Conservation (phyloP, 331 rosid species). For the Stylosanthes scabra region DNA sequence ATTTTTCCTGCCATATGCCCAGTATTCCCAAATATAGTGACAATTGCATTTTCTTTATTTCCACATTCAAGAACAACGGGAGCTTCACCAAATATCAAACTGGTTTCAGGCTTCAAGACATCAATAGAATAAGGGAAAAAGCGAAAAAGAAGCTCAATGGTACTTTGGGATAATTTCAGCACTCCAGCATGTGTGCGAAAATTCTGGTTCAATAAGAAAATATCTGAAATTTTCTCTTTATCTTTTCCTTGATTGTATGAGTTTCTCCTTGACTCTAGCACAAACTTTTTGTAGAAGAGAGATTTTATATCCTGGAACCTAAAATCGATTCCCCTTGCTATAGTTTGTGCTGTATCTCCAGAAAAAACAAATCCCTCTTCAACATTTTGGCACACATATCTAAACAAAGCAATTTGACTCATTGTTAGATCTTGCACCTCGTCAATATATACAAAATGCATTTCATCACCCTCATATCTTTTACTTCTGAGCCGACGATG, state of each 20-base stretch:
- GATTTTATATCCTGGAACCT: constrained; percentile 70
- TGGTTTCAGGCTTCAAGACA: constrained; percentile 68
- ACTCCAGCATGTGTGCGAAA: constrained; percentile 81
- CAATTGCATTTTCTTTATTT: constrained; percentile 59
- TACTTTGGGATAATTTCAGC: constrained; percentile 67
- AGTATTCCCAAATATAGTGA: constrained; percentile 66
- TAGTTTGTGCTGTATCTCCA: constrained; percentile 85
- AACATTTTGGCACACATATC: constrained; percentile 65
- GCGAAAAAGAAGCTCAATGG: constrained; percentile 64
- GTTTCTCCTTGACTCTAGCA: constrained; percentile 42
- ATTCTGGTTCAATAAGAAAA: constrained; percentile 61
- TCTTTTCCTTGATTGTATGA: constrained; percentile 39
- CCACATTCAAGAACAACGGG: constrained; percentile 64
- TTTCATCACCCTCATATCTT: constrained; percentile 57
- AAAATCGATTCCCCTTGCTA: constrained; percentile 79
- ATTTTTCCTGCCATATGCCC: constrained; percentile 44
- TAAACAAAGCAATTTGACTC: constrained; percentile 78
- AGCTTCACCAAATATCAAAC: constrained; percentile 70
- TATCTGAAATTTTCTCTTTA: constrained; percentile 56
- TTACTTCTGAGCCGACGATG: constrained; percentile 56
- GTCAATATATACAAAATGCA: constrained; percentile 72
- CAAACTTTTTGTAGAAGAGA: constrained; percentile 68
- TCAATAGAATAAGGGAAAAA: constrained; percentile 73
- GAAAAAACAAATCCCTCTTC: constrained; percentile 89
- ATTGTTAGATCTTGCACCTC: constrained; percentile 87